These are phyloP conservation scores for Ceratobasidium papillatum DNA, from an alignment of 1,284 basidiomycete species.

Conservation along the genomic window DNA sequence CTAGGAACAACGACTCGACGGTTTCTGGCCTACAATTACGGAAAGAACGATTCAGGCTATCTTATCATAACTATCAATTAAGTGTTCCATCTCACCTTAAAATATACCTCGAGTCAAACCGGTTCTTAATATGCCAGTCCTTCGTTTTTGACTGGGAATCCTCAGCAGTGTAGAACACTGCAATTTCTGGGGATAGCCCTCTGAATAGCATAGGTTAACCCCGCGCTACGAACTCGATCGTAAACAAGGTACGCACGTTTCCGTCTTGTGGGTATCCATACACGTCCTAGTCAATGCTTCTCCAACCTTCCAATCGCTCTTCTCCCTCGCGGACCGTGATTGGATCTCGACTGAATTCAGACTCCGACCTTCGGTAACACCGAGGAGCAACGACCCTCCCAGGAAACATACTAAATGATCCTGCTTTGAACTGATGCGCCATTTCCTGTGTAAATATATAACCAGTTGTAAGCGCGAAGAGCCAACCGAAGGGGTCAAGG, in stretches of 20 bases:
- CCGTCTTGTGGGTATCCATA: slow-evolving; percentile 85
- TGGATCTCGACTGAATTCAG: slow-evolving; percentile 20
- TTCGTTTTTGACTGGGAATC: slow-evolving; percentile 56
- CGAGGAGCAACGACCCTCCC: slow-evolving; percentile 89
- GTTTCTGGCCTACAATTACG: slow-evolving; percentile 81
- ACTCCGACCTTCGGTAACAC: slow-evolving; percentile 74
- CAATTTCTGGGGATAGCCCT: slow-evolving; percentile 85
- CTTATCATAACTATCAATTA: background rate
- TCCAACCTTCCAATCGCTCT: slow-evolving; percentile 84
- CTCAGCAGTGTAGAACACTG: slow-evolving; percentile 70
- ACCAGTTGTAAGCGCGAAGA: background rate
- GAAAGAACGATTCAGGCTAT: background rate
- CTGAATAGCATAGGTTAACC: slow-evolving; percentile 53
- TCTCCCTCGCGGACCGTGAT: slow-evolving; percentile 65
- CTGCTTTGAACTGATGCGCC: slow-evolving; percentile 84
- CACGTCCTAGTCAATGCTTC: slow-evolving; percentile 87
- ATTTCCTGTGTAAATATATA: slow-evolving; percentile 57
- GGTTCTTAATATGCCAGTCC: slow-evolving; percentile 88
- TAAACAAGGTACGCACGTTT: slow-evolving; percentile 66
- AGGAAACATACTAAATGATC: slow-evolving; percentile 97
- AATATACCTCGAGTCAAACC: slow-evolving; percentile 89
- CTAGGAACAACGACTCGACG: slow-evolving; percentile 91
- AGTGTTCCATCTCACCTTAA: slow-evolving; percentile 62
- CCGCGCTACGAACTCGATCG: slow-evolving; percentile 6
- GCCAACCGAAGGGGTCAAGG: background rate